phyloP scores from a whole-genome alignment of 2,329 filamentous ascomycete species.

The Fusarium humuli region DNA sequence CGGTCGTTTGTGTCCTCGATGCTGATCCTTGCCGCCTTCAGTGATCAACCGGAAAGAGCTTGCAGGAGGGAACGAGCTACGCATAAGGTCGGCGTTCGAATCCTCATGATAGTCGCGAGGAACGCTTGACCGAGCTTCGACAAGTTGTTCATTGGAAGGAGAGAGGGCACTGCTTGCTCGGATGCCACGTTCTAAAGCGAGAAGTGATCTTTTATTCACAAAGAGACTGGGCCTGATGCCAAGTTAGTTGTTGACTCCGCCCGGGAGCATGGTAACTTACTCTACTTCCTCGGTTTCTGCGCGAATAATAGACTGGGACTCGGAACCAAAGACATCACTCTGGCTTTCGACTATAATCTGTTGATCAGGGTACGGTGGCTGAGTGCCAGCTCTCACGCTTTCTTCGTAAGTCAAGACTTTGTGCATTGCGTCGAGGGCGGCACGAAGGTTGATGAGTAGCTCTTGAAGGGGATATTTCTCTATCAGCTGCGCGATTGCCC shows the following conservation, averaged over 20 bases:
- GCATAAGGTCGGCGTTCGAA: slow-evolving; percentile 36
- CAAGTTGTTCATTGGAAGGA: slow-evolving; percentile 41
- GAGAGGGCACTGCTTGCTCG: slow-evolving; percentile 14
- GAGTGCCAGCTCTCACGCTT: neutral
- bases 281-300: slow-evolving; percentile 24
- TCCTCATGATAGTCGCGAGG: slow-evolving; percentile 41
- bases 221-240: slow-evolving; percentile 40
- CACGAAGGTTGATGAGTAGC: slow-evolving; percentile 34
- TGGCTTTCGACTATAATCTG: slow-evolving; percentile 35
- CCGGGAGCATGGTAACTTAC: slow-evolving; percentile 15
- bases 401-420: slow-evolving; percentile 1
- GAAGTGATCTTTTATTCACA: slow-evolving; percentile 30
- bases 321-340: slow-evolving; percentile 32
- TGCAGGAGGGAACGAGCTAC: slow-evolving; percentile 26
- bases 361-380: slow-evolving; percentile 6
- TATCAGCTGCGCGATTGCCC: slow-evolving; percentile 23
- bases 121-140: slow-evolving; percentile 17
- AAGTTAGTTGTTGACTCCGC: slow-evolving; percentile 3
- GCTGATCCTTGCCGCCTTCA: neutral
- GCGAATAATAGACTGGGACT: slow-evolving; percentile 45
- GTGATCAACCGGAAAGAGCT: slow-evolving; percentile 3
- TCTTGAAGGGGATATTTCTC: slow-evolving; percentile 30
- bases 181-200: slow-evolving; percentile 27
- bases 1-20: slow-evolving; percentile 1
- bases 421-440: slow-evolving; percentile 39